A percentile compares a stretch with the other conserved stretches of the same genome.
Evolutionary conservation across 371 early-diverging fungal species (phyloP).

Genomic region (Syncephalastrum racemosum): DNA sequence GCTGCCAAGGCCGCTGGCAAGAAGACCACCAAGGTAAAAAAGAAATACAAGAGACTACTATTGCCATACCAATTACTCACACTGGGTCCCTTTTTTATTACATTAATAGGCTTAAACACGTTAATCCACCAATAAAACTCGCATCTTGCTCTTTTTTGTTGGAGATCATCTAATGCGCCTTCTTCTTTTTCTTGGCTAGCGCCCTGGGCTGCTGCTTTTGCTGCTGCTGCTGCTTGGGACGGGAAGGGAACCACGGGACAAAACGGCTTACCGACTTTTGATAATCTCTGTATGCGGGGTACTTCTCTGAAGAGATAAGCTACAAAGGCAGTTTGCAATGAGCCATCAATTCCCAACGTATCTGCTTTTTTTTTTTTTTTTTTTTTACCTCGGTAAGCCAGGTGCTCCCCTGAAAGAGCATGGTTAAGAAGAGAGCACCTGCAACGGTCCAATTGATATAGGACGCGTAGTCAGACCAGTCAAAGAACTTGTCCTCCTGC

Average conservation of each 20-base stretch:
- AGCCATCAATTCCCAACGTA: neutral
- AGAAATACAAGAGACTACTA: too few relatives aligned
- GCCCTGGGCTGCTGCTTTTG: too few relatives aligned
- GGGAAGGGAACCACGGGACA: conserved; percentile 55
- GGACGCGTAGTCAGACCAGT: conserved; percentile 7
- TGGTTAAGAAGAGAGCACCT: conserved; percentile 58
- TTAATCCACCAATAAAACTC: too few relatives aligned
- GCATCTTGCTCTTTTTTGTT: too few relatives aligned
- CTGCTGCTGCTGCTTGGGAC: too few relatives aligned
- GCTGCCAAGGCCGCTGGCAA: conserved; percentile 90
- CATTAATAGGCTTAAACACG: too few relatives aligned
- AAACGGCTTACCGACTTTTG: conserved; percentile 59
- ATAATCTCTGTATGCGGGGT: conserved; percentile 74
- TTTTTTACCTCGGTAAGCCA: conserved; percentile 69
- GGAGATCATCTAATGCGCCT: too few relatives aligned
- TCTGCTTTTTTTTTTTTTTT: conserved; percentile 10
- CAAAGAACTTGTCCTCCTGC: conserved; percentile 6
- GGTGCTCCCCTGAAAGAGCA: conserved; percentile 76
- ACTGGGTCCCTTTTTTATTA: too few relatives aligned
- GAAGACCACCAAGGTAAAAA: conserved; percentile 62
- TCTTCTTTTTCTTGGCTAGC: too few relatives aligned
- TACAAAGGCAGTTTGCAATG: conserved; percentile 5
- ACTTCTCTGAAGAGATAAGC: conserved; percentile 64
- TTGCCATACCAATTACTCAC: too few relatives aligned
- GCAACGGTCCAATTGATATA: conserved; percentile 59